Percentiles rank a stretch among this genome's conserved stretches.
Conservation (phyloP, 768 basidiomycete species). For the Paxillus ammoniavirescens region DNA sequence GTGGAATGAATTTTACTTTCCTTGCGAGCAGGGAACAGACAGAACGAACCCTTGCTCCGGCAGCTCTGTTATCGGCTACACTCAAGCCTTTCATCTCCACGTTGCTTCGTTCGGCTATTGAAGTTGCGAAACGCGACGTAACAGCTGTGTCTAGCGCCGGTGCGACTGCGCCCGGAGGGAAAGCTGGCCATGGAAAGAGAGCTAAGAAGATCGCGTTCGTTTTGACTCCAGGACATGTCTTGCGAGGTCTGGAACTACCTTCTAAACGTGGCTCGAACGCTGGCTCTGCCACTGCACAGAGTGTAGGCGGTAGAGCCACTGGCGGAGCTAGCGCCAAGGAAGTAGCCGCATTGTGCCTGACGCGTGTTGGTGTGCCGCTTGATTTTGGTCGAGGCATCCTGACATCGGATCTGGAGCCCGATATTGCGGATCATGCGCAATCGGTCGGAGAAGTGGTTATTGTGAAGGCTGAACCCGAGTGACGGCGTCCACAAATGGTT, state of each 20-base stretch:
- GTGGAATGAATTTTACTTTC: slow-evolving; percentile 6
- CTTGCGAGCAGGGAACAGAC: slow-evolving; percentile 12
- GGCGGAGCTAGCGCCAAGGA: slow-evolving; percentile 8
- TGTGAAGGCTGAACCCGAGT: slow-evolving; percentile 14
- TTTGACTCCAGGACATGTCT: slow-evolving; percentile 39
- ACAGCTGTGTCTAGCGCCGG: slow-evolving; percentile 14
- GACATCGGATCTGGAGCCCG: background rate
- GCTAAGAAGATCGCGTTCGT: slow-evolving; percentile 25
- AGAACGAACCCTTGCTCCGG: slow-evolving; percentile 33
- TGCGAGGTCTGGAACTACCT: slow-evolving; percentile 33
- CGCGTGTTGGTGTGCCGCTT: slow-evolving; percentile 29
- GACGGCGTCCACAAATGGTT: background rate
- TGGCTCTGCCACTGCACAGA: background rate
- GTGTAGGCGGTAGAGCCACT: slow-evolving; percentile 4
- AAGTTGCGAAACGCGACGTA: slow-evolving; percentile 32
- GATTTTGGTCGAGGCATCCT: slow-evolving; percentile 15
- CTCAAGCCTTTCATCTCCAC: slow-evolving; percentile 32
- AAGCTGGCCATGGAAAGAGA: slow-evolving; percentile 19
- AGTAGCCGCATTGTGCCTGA: slow-evolving; percentile 27
- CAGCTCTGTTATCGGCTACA: slow-evolving; percentile 35
- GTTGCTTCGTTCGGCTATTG: slow-evolving; percentile 34
- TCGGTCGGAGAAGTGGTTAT: background rate
- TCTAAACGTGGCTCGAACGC: slow-evolving; percentile 1
- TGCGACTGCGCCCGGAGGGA: slow-evolving; percentile 17
- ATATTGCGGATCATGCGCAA: background rate